Evolutionary conservation across 2,329 filamentous ascomycete genomes (phyloP), one percentile per base, ranked within the genome.

Genomic region (Aureobasidium mangrovei): DNA sequence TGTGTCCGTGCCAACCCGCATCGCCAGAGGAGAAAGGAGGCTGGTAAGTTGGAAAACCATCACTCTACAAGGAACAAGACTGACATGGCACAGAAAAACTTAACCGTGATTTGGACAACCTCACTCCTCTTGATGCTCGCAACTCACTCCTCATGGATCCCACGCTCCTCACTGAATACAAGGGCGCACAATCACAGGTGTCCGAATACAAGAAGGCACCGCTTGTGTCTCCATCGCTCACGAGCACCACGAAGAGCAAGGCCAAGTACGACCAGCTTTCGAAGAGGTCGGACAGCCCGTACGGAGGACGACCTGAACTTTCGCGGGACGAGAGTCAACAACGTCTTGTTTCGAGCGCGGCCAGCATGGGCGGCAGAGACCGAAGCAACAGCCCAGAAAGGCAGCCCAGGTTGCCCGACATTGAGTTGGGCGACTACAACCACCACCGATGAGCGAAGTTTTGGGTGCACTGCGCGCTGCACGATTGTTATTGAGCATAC

Each of bases 1-100:
- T 90, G 84, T 72, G 83, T 83, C 78, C 86, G 86, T 67, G 81
- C 90, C 73, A 97, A 97, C 73, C 91, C 91, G 3, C 91, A 97
- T 70, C 83, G 86, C 60, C 85, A 85, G 77, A 84, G 84, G 65
- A 84, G 88, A 72, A 95, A 94, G 80, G 88, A 91, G 72, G 82
- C 88, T 69, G 88, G 88, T 88, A 86, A 81, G 84, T 33, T 35
- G 35, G 27, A 31, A 45, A 43, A 58, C 10, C 55, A 40, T 6
- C 24, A 7, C n/a, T 49, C 18, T 7, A 28, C 4, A 6, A 27
- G n/a, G 28, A 51, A 26, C 47, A 33, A 12, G 27, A 42, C 47
- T 51, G 18, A 53, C n/a, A 5, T 33, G 6, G 5, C 70, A 89
- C 45, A 48, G 45, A 49, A 40, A 88, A 91, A 76, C 71, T 82